These are phyloP conservation scores for Iris pallida DNA, from an alignment of 116 monocot species.

Conservation along the genomic window DNA sequence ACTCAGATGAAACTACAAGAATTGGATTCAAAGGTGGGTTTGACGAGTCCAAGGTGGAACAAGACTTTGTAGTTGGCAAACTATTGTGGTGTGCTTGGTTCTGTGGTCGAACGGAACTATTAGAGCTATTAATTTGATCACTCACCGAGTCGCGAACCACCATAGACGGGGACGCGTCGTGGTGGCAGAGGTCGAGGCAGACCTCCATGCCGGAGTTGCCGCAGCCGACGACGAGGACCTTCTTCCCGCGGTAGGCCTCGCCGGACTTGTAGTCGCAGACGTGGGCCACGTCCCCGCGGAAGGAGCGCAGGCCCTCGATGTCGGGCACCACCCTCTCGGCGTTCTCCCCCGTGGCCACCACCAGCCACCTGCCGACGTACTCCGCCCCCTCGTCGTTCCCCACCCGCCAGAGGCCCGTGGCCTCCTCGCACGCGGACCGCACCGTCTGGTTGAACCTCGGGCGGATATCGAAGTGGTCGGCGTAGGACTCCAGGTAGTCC, in stretches of 20 bases:
- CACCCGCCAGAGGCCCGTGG: conserved; percentile 56
- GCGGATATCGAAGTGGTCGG: conserved; percentile 33
- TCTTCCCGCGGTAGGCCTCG: conserved; percentile 48
- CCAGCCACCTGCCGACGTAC: conserved; percentile 70
- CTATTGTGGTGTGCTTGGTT: too few species aligned
- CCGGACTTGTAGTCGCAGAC: conserved; percentile 62
- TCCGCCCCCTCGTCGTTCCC: conserved; percentile 28
- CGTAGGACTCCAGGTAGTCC: conserved; percentile 60
- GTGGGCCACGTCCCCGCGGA: conserved; percentile 40
- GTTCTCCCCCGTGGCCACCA: conserved; percentile 86
- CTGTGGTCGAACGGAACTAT: too few species aligned
- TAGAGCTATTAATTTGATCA: background rate
- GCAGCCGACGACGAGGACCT: conserved; percentile 75
- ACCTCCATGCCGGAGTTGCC: conserved; percentile 96
- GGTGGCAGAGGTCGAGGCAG: conserved; percentile 63
- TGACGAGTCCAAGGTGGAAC: too few species aligned
- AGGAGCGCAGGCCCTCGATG: conserved; percentile 48
- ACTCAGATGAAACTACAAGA: too few species aligned
- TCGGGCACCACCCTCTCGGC: conserved; percentile 58
- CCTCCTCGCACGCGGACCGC: conserved; percentile 45
- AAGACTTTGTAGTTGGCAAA: too few species aligned
- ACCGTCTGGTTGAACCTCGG: conserved; percentile 65
- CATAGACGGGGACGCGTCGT: conserved; percentile 51
- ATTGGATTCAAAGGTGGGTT: too few species aligned
- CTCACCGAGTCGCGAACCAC: conserved; percentile 68